Base-by-base conservation (phyloP, 1,284 basidiomycete genomes). In the Malassezia psittaci region DNA sequence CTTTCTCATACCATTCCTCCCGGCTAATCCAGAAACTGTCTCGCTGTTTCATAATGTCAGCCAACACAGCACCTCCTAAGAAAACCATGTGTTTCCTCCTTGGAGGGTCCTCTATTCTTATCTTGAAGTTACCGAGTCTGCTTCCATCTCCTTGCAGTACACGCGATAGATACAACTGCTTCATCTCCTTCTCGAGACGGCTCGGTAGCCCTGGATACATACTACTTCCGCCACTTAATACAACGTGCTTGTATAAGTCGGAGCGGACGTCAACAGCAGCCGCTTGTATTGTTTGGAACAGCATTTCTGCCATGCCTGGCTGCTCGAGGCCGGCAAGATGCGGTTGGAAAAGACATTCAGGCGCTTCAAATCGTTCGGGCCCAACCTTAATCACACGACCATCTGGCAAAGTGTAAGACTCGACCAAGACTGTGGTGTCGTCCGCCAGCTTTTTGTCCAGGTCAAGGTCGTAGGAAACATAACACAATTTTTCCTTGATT, bases 261-360 rank as follows among this genome's bases (percentile, higher is more conserved):
- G 85, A 49, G 53, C 93, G 87, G 41, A 87, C 80, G 74, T 98
- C 94, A 39, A 96, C 83, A 0, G 93, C 87, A 2, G 93, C 90
- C 32, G 79, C 77, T 77, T 98, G 93, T 64, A 98, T 93, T 0
- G 91, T 94, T 76, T 90, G 83, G 83, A 94, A 96, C 24, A 96
- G 83, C 81, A 96, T 85, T 79, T 96, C 93, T 77, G 91, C 93
- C 52, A 96, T 85, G 52, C 94, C 94, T 1, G 90, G 88, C 74
- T 96, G 91, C 76, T 98, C 94, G 55, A 98, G 81, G 65, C 98
- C 94, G 51, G 98, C 90, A 8, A 99, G 81, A 76, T 96, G 89
- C 21, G 94, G 94, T 77, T 99, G 91, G 85, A 99, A 98, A 88
- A 98, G 90, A 79, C 94, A 98, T 77, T 98, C 94, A 11, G 94